Evolutionary conservation across 805 yeast genomes (phyloP), one percentile per base, ranked within the genome.

Genomic region (Candida lessepsii): DNA sequence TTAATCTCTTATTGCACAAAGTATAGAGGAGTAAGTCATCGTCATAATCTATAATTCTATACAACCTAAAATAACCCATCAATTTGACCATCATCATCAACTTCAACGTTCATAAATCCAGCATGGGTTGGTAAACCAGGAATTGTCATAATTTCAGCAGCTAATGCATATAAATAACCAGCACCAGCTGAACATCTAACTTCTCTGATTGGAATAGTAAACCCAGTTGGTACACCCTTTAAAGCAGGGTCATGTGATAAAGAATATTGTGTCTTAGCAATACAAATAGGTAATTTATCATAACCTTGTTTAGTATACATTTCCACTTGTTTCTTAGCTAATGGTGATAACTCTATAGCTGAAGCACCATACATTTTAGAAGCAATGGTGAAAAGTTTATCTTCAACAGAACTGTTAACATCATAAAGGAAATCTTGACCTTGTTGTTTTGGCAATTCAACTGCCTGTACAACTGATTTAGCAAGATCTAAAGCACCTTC

Each of bases 91-190:
- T 83, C 77, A 29, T 81, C 87, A 55, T 79, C 76, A 39, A 85
- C 88, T 63, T 85, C 93, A 37, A 85, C 88, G 52, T 85, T 83
- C 91, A 85, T 85, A 66, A 81, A 85, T 29, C 95, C 93, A 60
- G 86, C 80, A 57, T 83, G 86, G 3, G 95, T 85, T 42, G 93
- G 86, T 59, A 85, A 73, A 45, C 95, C 93, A 20, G 95, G 95
- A 54, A 85, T 85, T 32, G 95, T 85, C 71, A 81, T 86, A 55
- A 85, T 85, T 61, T 84, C 90, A 40, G 88, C 93, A 4, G 95
- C 93, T 53, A 85, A 71, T 4, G 91, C 93, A 56, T 84, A 85
- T 61, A 85, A 71, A 63, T 85, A 85, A 4, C 93, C 93, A 27
- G 93, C 93, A 64, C 95, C 95, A 50, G 82, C 75, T 15, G 85